Base-by-base conservation (phyloP, 352 stramenopile genomes). In the Phytophthora sansomeana region DNA sequence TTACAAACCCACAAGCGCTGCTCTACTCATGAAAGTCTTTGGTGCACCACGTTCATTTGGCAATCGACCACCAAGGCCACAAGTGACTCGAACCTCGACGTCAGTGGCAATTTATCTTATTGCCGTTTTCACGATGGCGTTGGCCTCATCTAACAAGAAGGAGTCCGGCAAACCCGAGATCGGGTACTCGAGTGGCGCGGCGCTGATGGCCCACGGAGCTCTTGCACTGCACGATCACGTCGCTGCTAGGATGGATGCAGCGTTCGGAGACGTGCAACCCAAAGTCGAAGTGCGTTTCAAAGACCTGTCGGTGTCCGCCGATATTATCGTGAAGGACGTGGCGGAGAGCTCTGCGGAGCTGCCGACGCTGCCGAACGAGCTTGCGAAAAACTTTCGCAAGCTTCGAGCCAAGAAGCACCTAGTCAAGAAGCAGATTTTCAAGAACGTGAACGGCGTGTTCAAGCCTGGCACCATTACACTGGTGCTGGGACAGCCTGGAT, bases 201-300 rank as follows among this genome's bases (percentile, higher is more conserved):
- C 38, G 9, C 21, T 78, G 42, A 66, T 81, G 53, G 62, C 63
- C 24, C 33, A 67, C 4, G 74, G 74, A 2, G 64, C 75, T 2
- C 35, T 76, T 8, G 69, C 58, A 30, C 68, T 80, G 24, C 72
- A 79, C 32, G 66, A 72, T 6, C 56, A 74, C 38, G 47, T 79
- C 16, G 57, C 69, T 28, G 24, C 42, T 46, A 57, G 58, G 30
- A 36, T 79, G 42, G 56, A 81, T 33, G 58, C 58, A 33, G 60
- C 75, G 19, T 58, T 75, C 6, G 72, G 72, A 32, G 68, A 67
- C 41, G 52, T 19, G 0, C 58, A 82, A 53, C 69, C 76, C 8
- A 49, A 81, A 46, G 50, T 80, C 41, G 73, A 84, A 36, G 71
- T 83, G 38, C 75, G 75, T 21, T 81, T 83, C 58, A 63, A 74